Evolutionary conservation across 2,329 filamentous ascomycete genomes (phyloP).

Genomic region (Aspergillus fructus): DNA sequence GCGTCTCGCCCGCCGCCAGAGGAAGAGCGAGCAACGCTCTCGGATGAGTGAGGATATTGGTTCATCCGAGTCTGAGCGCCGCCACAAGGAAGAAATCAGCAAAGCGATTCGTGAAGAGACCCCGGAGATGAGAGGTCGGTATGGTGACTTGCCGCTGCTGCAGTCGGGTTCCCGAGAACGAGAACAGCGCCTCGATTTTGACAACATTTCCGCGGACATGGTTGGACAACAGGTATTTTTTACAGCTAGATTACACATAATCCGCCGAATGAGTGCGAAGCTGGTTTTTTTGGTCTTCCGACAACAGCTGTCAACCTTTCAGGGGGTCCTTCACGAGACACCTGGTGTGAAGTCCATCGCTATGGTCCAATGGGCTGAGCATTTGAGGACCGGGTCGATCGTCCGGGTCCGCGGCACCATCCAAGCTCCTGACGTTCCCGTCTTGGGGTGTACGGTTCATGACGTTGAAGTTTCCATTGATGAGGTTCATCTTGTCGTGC

Average conservation of each 20-base stretch:
- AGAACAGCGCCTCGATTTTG: constrained; percentile 50
- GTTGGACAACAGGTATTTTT: constrained; percentile 64
- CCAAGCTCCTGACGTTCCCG: constrained; percentile 69
- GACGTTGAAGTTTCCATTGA: constrained; percentile 73
- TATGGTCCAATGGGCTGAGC: constrained; percentile 86
- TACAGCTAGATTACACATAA: constrained; percentile 72
- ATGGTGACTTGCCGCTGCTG: constrained; percentile 59
- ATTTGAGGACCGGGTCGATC: constrained; percentile 74
- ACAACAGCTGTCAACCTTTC: constrained; percentile 78
- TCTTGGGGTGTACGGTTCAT: constrained; percentile 74
- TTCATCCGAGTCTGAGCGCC: constrained; percentile 39
- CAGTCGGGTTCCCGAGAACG: constrained; percentile 54
- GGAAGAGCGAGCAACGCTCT: constrained; percentile 37
- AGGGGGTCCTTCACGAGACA: constrained; percentile 71
- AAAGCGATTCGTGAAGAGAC: constrained; percentile 56
- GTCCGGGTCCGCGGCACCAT: constrained; percentile 74
- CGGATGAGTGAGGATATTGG: constrained; percentile 46
- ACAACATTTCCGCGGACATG: constrained; percentile 52
- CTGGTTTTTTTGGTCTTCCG: constrained; percentile 84
- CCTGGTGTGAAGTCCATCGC: constrained; percentile 64
- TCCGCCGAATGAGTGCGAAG: constrained; percentile 77
- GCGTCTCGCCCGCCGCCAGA: constrained; percentile 41
- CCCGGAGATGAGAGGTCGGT: constrained; percentile 57
- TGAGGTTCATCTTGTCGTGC: constrained; percentile 61
- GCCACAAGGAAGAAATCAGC: constrained; percentile 41